Evolutionary conservation across 1,284 basidiomycete species (phyloP).

Genomic region (Athelia psychrophila): DNA sequence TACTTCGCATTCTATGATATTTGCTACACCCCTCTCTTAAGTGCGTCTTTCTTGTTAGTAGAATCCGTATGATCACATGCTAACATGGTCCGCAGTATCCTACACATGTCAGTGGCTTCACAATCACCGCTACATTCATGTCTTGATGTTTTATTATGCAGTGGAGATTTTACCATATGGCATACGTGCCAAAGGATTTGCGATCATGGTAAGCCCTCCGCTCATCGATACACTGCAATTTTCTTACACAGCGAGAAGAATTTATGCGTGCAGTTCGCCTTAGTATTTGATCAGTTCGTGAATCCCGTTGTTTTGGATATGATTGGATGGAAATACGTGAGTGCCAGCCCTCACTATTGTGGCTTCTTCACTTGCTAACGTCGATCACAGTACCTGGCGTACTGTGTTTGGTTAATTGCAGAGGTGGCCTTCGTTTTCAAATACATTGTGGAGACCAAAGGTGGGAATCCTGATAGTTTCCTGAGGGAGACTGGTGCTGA

Average conservation of each 20-base stretch:
- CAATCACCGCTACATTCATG: too few relatives aligned
- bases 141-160: too few relatives aligned
- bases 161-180: slow-evolving; percentile 67
- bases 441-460: slow-evolving; percentile 63
- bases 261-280: slow-evolving; percentile 50
- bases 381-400: slow-evolving; percentile 45
- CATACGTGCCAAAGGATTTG: slow-evolving; percentile 68
- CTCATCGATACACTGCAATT: not conserved
- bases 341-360: slow-evolving; percentile 3
- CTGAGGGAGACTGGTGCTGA: not conserved
- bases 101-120: too few relatives aligned
- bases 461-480: slow-evolving; percentile 20
- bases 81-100: too few relatives aligned
- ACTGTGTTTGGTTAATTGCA: slow-evolving; percentile 57
- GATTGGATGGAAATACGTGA: slow-evolving; percentile 65
- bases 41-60: too few relatives aligned
- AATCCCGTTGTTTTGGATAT: slow-evolving; percentile 69
- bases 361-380: slow-evolving; percentile 5
- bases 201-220: slow-evolving; percentile 48
- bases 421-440: slow-evolving; percentile 56
- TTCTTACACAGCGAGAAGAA: slow-evolving; percentile 37
- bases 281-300: slow-evolving; percentile 71
- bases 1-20: slow-evolving; percentile 1
- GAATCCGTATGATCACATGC: too few relatives aligned
- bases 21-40: slow-evolving; percentile 53